phyloP scores from a whole-genome alignment of 768 basidiomycete species.

The Serendipita indica region DNA sequence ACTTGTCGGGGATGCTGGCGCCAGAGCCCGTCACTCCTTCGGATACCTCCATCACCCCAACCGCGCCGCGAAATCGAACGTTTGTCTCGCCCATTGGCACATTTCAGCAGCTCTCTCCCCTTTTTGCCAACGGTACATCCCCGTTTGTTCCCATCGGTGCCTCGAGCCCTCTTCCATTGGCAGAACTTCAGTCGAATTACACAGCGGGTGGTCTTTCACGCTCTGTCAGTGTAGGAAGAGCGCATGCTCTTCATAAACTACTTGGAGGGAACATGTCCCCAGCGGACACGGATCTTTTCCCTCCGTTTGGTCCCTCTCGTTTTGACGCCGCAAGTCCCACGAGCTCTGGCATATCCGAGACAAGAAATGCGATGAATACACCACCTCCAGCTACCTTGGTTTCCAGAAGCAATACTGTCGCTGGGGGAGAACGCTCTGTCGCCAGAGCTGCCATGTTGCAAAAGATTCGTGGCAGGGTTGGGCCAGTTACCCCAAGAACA shows the following conservation, averaged over 20 bases:
- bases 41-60: neutral
- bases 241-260: slow-evolving; percentile 72
- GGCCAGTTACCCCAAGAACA: neutral
- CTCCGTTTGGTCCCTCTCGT: neutral
- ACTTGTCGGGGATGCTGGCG: neutral
- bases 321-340: neutral
- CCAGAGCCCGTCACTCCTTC: neutral
- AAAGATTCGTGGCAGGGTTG: slow-evolving; percentile 13
- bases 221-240: slow-evolving; percentile 76
- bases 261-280: slow-evolving; percentile 41
- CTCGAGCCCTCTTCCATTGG: neutral
- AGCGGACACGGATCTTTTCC: slow-evolving; percentile 18
- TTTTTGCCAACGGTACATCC: neutral
- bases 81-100: neutral
- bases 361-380: neutral
- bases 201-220: slow-evolving; percentile 47
- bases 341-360: neutral
- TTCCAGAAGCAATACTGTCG: slow-evolving; percentile 60
- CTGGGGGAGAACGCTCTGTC: slow-evolving; percentile 63
- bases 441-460: slow-evolving; percentile 51
- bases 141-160: slow-evolving; percentile 3
- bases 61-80: slow-evolving; percentile 5
- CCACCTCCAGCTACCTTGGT: neutral
- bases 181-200: slow-evolving; percentile 4
- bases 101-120: neutral